Evolutionary conservation across 768 basidiomycete species (phyloP).

Genomic region (Rhodotorula babjevae): DNA sequence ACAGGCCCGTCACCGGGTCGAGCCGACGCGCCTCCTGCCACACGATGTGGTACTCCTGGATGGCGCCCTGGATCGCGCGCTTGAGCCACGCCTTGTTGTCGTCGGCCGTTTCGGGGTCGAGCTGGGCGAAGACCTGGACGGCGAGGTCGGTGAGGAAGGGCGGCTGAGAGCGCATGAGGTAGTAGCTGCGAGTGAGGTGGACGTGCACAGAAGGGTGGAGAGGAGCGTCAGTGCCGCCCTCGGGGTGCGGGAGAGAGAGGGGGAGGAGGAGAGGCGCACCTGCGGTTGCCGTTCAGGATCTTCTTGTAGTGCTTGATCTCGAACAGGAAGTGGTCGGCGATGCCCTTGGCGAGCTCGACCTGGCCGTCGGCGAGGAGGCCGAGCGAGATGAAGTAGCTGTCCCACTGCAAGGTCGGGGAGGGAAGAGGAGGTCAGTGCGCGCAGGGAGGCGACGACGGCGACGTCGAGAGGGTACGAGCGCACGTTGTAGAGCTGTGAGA

Average conservation of each 20-base stretch:
- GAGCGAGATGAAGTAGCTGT: constrained; percentile 88
- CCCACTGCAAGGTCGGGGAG: constrained; percentile 26
- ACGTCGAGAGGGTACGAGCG: not conserved
- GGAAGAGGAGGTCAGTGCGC: not conserved
- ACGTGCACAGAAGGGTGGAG: too few species aligned
- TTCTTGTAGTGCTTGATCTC: constrained; percentile 70
- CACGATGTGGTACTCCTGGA: constrained; percentile 97
- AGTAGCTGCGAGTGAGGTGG: constrained; percentile 59
- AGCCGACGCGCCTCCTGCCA: constrained; percentile 94
- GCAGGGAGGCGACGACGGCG: too few species aligned
- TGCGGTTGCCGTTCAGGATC: constrained; percentile 91
- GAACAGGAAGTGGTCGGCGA: constrained; percentile 99
- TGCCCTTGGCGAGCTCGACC: constrained; percentile 88
- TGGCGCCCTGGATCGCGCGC: constrained; percentile 90
- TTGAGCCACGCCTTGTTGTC: constrained; percentile 87
- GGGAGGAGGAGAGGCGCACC: constrained; percentile 49
- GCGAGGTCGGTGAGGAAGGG: constrained; percentile 99
- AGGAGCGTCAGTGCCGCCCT: not conserved
- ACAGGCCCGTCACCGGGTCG: constrained; percentile 88
- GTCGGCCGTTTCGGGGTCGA: constrained; percentile 74
- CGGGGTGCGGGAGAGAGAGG: not conserved
- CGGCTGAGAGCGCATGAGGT: constrained; percentile 91
- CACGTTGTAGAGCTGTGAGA: constrained; percentile 39
- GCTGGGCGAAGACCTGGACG: constrained; percentile 92
- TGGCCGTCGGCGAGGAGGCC: constrained; percentile 93